Conservation (phyloP, 768 basidiomycete species). For the Pisolithus microcarpus region DNA sequence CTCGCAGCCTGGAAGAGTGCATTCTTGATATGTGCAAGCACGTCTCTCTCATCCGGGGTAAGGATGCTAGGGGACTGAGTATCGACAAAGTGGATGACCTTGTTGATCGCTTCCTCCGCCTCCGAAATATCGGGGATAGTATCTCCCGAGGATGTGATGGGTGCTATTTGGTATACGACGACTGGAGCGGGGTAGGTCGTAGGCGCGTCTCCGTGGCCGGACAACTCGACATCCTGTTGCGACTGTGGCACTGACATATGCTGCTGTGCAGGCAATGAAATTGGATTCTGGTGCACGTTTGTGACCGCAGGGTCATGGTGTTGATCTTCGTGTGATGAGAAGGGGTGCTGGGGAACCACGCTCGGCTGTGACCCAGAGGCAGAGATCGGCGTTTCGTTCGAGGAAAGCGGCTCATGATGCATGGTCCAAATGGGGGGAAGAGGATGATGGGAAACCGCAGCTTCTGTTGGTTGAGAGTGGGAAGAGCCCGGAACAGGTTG, state of each 20-base stretch:
- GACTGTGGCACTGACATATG: slow-evolving; percentile 18
- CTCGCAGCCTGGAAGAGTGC: slow-evolving; percentile 45
- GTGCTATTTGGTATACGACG: slow-evolving; percentile 27
- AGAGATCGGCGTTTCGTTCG: slow-evolving; percentile 24
- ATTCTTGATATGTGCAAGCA: slow-evolving; percentile 42
- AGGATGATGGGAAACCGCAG: slow-evolving; percentile 21
- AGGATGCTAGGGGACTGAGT: slow-evolving; percentile 27
- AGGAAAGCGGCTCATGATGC: slow-evolving; percentile 24
- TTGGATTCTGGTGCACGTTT: slow-evolving; percentile 21
- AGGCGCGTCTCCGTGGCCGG: slow-evolving; percentile 17
- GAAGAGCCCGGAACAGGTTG: slow-evolving; percentile 24
- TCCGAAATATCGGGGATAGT: slow-evolving; percentile 37
- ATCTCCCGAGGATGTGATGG: slow-evolving; percentile 26
- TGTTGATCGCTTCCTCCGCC: slow-evolving; percentile 49
- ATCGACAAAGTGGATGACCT: slow-evolving; percentile 48
- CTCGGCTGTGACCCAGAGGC: slow-evolving; percentile 22
- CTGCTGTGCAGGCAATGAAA: slow-evolving; percentile 25
- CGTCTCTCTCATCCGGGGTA: slow-evolving; percentile 30
- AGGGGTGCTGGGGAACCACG: slow-evolving; percentile 25
- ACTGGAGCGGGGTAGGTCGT: slow-evolving; percentile 22
- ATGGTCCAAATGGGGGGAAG: slow-evolving; percentile 29
- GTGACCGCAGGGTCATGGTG: slow-evolving; percentile 20
- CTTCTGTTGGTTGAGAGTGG: slow-evolving; percentile 19
- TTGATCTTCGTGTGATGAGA: slow-evolving; percentile 20
- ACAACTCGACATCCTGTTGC: slow-evolving; percentile 24